Conservation (phyloP, 176 grass and related monocot genomes). For the Juncus effusus region DNA sequence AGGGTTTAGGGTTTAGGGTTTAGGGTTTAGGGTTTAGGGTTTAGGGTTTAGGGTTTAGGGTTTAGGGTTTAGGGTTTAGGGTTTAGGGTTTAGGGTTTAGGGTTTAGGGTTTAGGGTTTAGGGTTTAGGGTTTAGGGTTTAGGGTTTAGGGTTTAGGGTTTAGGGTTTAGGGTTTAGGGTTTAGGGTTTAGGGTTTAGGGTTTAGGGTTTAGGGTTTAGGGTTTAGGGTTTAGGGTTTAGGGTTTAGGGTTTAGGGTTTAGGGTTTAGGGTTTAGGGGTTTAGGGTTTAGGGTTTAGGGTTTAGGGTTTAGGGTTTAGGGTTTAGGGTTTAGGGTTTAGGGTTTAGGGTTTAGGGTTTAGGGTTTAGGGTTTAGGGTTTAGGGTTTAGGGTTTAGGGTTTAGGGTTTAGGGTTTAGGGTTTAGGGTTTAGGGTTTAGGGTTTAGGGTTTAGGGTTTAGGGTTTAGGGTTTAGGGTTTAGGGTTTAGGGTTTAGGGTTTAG, state of each 20-base stretch:
- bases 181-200: conserved; percentile 23
- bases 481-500: conserved; percentile 24
- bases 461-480: conserved; percentile 24
- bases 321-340: conserved; percentile 16
- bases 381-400: conserved; percentile 27
- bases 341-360: conserved; percentile 20
- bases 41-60: no score
- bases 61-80: no score
- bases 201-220: conserved; percentile 26
- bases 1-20: no score
- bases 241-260: conserved; percentile 12
- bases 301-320: conserved; percentile 24
- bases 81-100: no score
- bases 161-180: conserved; percentile 14
- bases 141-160: conserved; percentile 18
- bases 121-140: conserved; percentile 12
- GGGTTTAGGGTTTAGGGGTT: no score
- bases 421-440: conserved; percentile 16
- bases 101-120: no score
- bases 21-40: no score
- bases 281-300: conserved; percentile 29
- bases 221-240: conserved; percentile 27
- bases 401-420: conserved; percentile 22
- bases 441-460: conserved; percentile 20
- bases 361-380: conserved; percentile 22